Percentiles rank a stretch among this genome's conserved stretches.
These are phyloP conservation scores for Serendipita sp. DNA, from an alignment of 768 basidiomycete genomes.

Conservation along the genomic window DNA sequence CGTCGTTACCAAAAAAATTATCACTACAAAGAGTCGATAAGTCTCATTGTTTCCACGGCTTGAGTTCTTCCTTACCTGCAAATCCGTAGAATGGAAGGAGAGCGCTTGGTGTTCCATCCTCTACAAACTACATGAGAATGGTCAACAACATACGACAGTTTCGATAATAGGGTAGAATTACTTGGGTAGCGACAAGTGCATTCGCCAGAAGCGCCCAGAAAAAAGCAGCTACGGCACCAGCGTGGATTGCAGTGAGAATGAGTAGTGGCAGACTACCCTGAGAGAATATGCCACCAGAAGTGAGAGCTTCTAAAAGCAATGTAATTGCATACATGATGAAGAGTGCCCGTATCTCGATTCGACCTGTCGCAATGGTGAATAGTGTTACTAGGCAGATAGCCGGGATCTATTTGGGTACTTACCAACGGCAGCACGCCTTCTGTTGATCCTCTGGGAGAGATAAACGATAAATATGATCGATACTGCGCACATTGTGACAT, in stretches of 20 bases:
- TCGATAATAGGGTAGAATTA: slow-evolving; percentile 16
- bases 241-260: slow-evolving; percentile 63
- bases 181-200: slow-evolving; percentile 58
- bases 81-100: slow-evolving; percentile 39
- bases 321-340: slow-evolving; percentile 17
- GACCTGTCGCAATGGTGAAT: not conserved
- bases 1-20: not conserved
- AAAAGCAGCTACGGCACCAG: slow-evolving; percentile 54
- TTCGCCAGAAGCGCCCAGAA: slow-evolving; percentile 68
- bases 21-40: not conserved
- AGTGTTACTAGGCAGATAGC: not conserved
- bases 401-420: slow-evolving; percentile 17
- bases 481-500: slow-evolving; percentile 65
- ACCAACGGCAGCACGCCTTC: slow-evolving; percentile 82
- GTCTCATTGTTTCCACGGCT: not conserved
- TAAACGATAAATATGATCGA: slow-evolving; percentile 42
- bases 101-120: slow-evolving; percentile 68
- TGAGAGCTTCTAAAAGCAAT: slow-evolving; percentile 12
- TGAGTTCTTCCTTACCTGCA: not conserved
- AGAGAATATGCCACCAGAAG: slow-evolving; percentile 15
- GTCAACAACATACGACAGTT: not conserved
- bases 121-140: slow-evolving; percentile 27
- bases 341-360: slow-evolving; percentile 20
- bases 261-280: slow-evolving; percentile 62
- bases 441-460: slow-evolving; percentile 40